A percentile compares a stretch with the other conserved stretches of the same genome.
Conservation (phyloP, 148 eudicot genomes). For the Diospyros kaki region DNA sequence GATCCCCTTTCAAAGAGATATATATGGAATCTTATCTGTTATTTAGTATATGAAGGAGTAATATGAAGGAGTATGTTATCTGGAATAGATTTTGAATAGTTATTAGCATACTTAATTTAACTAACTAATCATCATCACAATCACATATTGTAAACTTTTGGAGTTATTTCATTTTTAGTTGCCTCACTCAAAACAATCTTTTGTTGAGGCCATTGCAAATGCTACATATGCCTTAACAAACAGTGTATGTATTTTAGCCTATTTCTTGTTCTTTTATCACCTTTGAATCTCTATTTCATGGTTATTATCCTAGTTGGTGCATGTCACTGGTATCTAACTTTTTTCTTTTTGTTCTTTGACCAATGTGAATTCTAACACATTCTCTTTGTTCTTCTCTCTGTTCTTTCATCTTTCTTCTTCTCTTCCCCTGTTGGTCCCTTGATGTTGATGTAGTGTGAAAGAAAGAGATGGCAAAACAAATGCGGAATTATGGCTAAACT, state of each 20-base stretch:
- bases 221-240: too few species aligned
- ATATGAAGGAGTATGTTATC: background rate
- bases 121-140: background rate
- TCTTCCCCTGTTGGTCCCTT: too few species aligned
- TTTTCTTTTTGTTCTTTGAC: background rate
- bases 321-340: background rate
- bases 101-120: background rate
- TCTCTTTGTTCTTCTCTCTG: too few species aligned
- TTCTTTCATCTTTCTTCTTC: background rate
- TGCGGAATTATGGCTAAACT: too few species aligned
- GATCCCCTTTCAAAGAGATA: background rate
- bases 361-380: background rate
- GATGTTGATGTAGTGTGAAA: too few species aligned
- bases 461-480: too few species aligned
- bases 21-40: background rate
- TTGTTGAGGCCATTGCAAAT: background rate
- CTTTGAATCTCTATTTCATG: background rate
- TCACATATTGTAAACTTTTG: background rate
- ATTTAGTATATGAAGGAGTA: background rate
- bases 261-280: background rate
- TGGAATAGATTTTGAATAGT: background rate
- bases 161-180: background rate
- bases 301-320: background rate
- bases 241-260: background rate
- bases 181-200: background rate